A percentile compares a stretch with the other conserved stretches of the same genome.
These are phyloP conservation scores for Coemansia sp. DNA, from an alignment of 192 early-diverging fungal genomes.

Conservation along the genomic window DNA sequence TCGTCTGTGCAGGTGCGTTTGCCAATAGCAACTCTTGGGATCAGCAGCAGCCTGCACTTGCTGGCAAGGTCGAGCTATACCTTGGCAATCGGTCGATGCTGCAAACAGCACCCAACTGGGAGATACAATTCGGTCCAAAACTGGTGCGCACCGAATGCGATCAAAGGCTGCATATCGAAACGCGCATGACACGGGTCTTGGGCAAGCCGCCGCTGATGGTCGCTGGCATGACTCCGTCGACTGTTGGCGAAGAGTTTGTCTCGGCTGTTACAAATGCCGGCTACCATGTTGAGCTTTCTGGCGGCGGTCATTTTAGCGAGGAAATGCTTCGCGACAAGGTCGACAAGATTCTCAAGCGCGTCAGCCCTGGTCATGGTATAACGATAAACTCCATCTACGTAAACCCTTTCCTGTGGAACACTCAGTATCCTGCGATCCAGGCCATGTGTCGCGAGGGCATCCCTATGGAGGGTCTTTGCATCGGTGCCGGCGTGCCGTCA, in stretches of 20 bases:
- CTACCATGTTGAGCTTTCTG: slow-evolving; percentile 85
- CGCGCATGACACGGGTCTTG: slow-evolving; percentile 78
- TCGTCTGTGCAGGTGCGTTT: slow-evolving; percentile 18
- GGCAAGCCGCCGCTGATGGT: slow-evolving; percentile 90
- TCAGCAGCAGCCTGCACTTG: slow-evolving; percentile 62
- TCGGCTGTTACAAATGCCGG: slow-evolving; percentile 84
- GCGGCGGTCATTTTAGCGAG: slow-evolving; percentile 83
- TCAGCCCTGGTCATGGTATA: slow-evolving; percentile 80
- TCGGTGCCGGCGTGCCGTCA: slow-evolving; percentile 86
- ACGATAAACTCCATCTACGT: slow-evolving; percentile 88
- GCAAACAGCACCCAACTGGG: slow-evolving; percentile 71
- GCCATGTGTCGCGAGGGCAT: slow-evolving; percentile 81
- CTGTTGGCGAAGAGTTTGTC: slow-evolving; percentile 75
- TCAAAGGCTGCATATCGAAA: slow-evolving; percentile 74
- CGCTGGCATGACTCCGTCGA: slow-evolving; percentile 90
- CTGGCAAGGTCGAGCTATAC: slow-evolving; percentile 68
- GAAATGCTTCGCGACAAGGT: slow-evolving; percentile 74
- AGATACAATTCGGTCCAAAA: slow-evolving; percentile 72
- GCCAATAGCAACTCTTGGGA: background rate
- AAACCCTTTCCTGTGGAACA: slow-evolving; percentile 86
- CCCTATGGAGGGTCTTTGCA: slow-evolving; percentile 85
- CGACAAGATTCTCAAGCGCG: slow-evolving; percentile 71
- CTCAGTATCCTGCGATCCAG: slow-evolving; percentile 79
- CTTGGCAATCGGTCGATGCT: slow-evolving; percentile 33
- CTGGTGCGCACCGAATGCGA: slow-evolving; percentile 60